Percentiles rank a stretch among this genome's conserved stretches.
phyloP scores from a whole-genome alignment of 768 basidiomycete species.

The Lactarius deliciosus region DNA sequence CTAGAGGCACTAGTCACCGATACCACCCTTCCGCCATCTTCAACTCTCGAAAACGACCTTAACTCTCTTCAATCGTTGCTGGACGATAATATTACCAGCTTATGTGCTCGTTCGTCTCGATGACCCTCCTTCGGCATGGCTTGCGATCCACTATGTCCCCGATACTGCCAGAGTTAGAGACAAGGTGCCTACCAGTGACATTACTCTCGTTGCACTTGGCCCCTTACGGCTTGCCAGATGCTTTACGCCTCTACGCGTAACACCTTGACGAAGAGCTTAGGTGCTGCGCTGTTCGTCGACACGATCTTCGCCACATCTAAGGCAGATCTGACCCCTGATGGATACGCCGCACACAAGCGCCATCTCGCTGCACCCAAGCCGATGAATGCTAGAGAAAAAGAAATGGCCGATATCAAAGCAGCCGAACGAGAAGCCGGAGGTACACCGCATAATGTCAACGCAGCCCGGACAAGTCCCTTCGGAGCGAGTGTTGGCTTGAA shows the following conservation, averaged over 20 bases:
- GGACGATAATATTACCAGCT: constrained; percentile 60
- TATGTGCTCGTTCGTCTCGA: constrained; percentile 73
- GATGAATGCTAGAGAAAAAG: constrained; percentile 77
- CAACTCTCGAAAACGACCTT: constrained; percentile 64
- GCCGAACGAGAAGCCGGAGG: constrained; percentile 65
- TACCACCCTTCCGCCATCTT: constrained; percentile 46
- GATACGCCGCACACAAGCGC: constrained; percentile 70
- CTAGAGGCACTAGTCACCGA: constrained; percentile 71
- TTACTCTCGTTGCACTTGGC: neutral
- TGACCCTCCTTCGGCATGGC: constrained; percentile 61
- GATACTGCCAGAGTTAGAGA: constrained; percentile 77
- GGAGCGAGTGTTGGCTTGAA: constrained; percentile 60
- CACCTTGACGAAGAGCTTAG: constrained; percentile 68
- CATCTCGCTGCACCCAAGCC: constrained; percentile 79
- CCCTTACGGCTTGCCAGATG: constrained; percentile 53
- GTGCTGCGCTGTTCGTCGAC: constrained; percentile 69
- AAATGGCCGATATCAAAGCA: constrained; percentile 71
- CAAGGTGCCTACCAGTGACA: constrained; percentile 52
- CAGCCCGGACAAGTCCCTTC: constrained; percentile 53
- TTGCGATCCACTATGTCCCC: constrained; percentile 77
- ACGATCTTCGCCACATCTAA: constrained; percentile 78
- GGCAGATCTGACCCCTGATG: constrained; percentile 60
- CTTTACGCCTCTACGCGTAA: constrained; percentile 80
- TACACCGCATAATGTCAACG: constrained; percentile 56
- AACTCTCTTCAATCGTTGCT: constrained; percentile 54